Percentiles rank a stretch among this genome's conserved stretches.
phyloP scores from a whole-genome alignment of 1,139 yeast genomes.

The Sugiyamaella sp. region DNA sequence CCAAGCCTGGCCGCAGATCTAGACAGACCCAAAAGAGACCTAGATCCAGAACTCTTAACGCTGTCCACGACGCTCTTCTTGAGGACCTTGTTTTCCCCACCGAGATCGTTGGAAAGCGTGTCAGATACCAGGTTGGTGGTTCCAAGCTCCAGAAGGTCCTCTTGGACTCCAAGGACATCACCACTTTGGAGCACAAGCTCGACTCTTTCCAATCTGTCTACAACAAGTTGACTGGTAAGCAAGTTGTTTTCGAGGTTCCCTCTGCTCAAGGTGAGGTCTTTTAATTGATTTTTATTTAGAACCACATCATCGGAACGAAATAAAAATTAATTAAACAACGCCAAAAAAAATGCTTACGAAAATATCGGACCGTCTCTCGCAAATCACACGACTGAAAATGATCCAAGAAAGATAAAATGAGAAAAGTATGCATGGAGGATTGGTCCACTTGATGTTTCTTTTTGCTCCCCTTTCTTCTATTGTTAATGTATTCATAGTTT shows the following conservation, averaged over 20 bases:
- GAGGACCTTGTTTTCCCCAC: constrained; percentile 99
- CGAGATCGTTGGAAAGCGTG: constrained; percentile 99
- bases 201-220: constrained; percentile 99
- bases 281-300: constrained; percentile 41
- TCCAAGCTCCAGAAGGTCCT: constrained; percentile 97
- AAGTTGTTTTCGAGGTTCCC: constrained; percentile 98
- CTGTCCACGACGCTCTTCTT: constrained; percentile 98
- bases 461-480: constrained; percentile 13
- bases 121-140: constrained; percentile 99
- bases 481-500: constrained; percentile 21
- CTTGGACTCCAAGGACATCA: constrained; percentile 97
- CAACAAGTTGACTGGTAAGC: constrained; percentile 99
- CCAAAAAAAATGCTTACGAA: constrained; percentile 1
- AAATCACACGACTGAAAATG: constrained; percentile 12
- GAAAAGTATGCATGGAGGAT: constrained; percentile 7
- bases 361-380: constrained; percentile 6
- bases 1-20: constrained; percentile 80
- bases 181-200: constrained; percentile 97
- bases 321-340: constrained; percentile 8
- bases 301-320: constrained; percentile 6
- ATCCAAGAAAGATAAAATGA: constrained; percentile 6
- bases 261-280: constrained; percentile 59
- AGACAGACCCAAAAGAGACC: constrained; percentile 99
- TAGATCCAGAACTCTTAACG: constrained; percentile 98
- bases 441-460: constrained; percentile 17